Evolutionary conservation across 2,329 filamentous ascomycete genomes (phyloP), one percentile per base, ranked within the genome.

Genomic region (Aspergillaceae sp.): DNA sequence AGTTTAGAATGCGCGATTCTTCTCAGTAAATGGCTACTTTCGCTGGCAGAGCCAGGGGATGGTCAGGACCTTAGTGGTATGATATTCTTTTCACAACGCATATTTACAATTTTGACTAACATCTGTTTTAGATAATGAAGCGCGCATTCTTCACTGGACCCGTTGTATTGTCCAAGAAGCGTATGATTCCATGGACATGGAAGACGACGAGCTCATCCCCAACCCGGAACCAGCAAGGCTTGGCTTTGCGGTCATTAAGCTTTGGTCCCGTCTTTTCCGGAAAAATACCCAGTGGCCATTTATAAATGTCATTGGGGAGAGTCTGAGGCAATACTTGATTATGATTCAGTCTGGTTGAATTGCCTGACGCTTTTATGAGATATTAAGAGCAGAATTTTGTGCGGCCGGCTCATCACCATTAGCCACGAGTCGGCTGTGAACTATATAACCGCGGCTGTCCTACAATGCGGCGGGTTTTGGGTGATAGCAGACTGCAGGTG

Each of bases 11-110:
- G 63, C 44, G 64, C 62, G 3, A 54, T 74, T 1, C 49, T 74
- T 4, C 58, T 74, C 1, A 68, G 62, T 40, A 68, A 71, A 47
- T 75, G 72, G 73, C 60, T 60, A 76, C 51, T 62, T 26, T 61
- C 56, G 4, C 41, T 65, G 37, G 52, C 57, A 1, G 57, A 58
- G 42, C 55, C 58, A 3, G 59, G 53, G 1, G 51, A 47, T 8
- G 54, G 58, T 29, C 58, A 59, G 33, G 54, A 49, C 3, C 45
- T 64, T 28, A 62, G 61, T 47, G 59, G 58, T 61, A 54, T 43
- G 52, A 37, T 34, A 9, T 27, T 4, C 4, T 34, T 11, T 27
- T 4, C 4, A 11, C 8, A 27, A 37, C 19, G 7, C 6, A 27
- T 7, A 5, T 4, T 26, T 19, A 8, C 19, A 37, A 8, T 19